phyloP scores from a whole-genome alignment of 2,329 filamentous ascomycete species.

The Penicillium verrucosum region DNA sequence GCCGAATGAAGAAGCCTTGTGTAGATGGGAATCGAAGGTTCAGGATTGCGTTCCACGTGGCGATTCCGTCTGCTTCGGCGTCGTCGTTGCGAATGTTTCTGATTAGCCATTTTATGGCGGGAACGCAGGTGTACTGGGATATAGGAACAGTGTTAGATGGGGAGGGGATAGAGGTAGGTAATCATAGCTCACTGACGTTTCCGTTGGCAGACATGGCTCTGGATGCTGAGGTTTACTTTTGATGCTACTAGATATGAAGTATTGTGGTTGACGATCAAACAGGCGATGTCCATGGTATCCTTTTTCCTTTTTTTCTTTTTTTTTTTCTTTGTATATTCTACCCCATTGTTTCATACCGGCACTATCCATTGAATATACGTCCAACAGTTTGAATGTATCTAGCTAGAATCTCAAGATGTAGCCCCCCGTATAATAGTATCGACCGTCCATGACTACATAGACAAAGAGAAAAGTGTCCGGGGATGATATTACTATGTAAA shows the following conservation, averaged over 20 bases:
- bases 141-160: neutral
- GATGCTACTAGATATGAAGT: neutral
- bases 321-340: too few relatives aligned
- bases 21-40: neutral
- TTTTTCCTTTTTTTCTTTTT: neutral
- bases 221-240: neutral
- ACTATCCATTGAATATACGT: neutral
- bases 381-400: neutral
- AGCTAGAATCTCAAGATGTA: neutral
- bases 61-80: neutral
- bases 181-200: neutral
- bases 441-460: neutral
- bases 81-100: neutral
- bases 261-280: neutral
- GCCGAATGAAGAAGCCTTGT: neutral
- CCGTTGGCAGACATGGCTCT: neutral
- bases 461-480: too few relatives aligned
- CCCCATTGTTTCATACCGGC: neutral
- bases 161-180: neutral
- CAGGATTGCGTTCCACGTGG: neutral
- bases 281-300: neutral
- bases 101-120: neutral
- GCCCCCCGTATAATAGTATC: neutral
- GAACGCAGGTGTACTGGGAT: neutral
- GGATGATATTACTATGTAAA: too few relatives aligned